Evolutionary conservation across 176 grass and related monocot species (phyloP).

Genomic region (Musa schizocarpa): DNA sequence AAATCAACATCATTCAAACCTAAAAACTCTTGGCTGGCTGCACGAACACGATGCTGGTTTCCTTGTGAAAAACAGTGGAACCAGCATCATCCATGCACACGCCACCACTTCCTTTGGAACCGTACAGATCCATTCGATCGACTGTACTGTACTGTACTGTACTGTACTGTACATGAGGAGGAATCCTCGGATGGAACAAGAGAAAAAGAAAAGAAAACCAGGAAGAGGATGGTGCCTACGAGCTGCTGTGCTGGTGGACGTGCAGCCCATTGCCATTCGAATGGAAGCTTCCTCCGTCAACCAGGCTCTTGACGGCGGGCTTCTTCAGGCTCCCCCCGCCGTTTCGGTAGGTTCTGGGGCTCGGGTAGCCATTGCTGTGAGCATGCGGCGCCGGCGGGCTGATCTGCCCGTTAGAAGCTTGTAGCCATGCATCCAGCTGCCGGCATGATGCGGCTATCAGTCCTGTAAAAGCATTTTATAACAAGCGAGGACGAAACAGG

Average conservation of each 20-base stretch:
- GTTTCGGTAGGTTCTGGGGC: conserved; percentile 35
- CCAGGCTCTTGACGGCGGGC: conserved; percentile 33
- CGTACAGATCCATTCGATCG: no score
- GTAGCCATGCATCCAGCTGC: conserved; percentile 44
- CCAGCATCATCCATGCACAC: no score
- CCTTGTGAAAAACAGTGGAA: no score
- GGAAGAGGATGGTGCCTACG: no score
- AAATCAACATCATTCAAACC: no score
- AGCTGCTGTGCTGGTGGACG: conserved; percentile 27
- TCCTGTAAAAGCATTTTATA: conserved; percentile 32
- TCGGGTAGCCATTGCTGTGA: conserved; percentile 2
- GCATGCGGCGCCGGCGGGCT: neutral
- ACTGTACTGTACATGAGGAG: no score
- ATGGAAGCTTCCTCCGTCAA: conserved; percentile 44
- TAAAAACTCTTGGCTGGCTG: no score
- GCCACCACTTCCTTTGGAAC: no score
- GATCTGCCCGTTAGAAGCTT: conserved; percentile 3
- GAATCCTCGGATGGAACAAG: no score
- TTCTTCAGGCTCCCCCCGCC: conserved; percentile 53
- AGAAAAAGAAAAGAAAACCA: no score
- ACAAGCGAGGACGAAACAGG: neutral
- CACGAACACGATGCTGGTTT: no score
- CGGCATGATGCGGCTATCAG: conserved; percentile 62
- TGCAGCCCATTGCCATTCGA: conserved; percentile 64
- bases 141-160: no score